phyloP scores from a whole-genome alignment of 2,329 filamentous ascomycete species.

The Cadophora sp. region DNA sequence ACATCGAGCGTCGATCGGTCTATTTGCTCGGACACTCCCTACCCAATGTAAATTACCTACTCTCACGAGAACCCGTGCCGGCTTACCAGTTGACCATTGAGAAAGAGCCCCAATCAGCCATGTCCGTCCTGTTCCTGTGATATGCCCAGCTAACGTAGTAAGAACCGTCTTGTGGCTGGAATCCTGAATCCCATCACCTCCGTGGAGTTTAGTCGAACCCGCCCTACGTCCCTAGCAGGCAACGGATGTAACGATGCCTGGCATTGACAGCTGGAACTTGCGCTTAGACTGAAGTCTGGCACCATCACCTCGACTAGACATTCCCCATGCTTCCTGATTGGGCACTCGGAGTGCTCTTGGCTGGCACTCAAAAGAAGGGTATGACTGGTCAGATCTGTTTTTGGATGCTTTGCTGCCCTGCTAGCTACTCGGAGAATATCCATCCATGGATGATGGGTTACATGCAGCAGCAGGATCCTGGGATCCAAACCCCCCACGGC shows the following conservation, averaged over 20 bases:
- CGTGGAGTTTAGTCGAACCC: not conserved
- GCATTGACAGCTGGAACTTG: not conserved
- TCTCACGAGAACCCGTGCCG: not conserved
- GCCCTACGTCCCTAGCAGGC: not conserved
- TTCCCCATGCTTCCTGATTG: not conserved
- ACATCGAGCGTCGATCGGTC: not conserved
- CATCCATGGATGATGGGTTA: not conserved
- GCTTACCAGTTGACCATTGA: not conserved
- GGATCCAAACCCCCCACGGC: not conserved
- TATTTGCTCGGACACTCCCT: not conserved
- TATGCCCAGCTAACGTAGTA: not conserved
- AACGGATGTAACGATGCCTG: not conserved
- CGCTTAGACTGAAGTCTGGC: not conserved
- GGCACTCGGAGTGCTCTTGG: not conserved
- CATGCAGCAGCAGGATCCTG: not conserved
- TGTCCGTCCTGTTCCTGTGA: not conserved
- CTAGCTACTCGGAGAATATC: conserved; percentile 10
- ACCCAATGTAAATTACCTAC: too few relatives aligned
- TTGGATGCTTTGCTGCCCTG: conserved; percentile 1
- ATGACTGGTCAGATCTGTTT: conserved; percentile 14
- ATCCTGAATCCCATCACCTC: conserved; percentile 16
- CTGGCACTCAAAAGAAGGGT: not conserved
- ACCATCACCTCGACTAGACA: not conserved
- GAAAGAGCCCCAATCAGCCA: not conserved
- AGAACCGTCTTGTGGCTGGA: not conserved